Evolutionary conservation across 345 rosid genomes (phyloP).

Genomic region (Aurinia saxatilis): DNA sequence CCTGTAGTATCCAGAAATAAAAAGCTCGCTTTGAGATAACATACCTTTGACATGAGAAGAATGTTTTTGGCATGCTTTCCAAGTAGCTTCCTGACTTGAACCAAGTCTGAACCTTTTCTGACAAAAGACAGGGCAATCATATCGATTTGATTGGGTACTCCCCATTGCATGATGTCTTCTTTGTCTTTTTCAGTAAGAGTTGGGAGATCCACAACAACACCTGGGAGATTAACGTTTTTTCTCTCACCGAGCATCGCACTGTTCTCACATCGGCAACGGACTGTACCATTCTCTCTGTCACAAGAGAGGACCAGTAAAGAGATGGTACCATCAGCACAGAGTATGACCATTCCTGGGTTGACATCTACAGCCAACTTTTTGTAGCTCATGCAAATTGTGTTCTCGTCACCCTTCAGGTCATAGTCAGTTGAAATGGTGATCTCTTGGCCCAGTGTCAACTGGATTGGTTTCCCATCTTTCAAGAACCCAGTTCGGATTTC

Average conservation of each 20-base stretch:
- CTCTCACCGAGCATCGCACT: slow-evolving; percentile 93
- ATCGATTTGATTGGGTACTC: slow-evolving; percentile 84
- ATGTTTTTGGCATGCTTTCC: slow-evolving; percentile 72
- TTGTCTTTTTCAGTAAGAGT: slow-evolving; percentile 95
- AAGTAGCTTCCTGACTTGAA: slow-evolving; percentile 76
- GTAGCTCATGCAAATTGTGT: slow-evolving; percentile 84
- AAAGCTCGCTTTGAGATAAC: slow-evolving; percentile 1
- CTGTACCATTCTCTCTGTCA: slow-evolving; percentile 59
- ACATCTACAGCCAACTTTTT: slow-evolving; percentile 81
- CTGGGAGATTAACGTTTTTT: slow-evolving; percentile 96
- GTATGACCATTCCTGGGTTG: slow-evolving; percentile 82
- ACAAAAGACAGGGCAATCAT: slow-evolving; percentile 98
- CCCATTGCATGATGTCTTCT: slow-evolving; percentile 92
- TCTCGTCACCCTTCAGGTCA: slow-evolving; percentile 63
- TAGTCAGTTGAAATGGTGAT: slow-evolving; percentile 83
- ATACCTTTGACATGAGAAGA: slow-evolving; percentile 97
- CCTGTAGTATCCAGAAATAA: neutral
- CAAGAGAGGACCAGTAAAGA: slow-evolving; percentile 77
- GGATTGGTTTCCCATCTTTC: slow-evolving; percentile 62
- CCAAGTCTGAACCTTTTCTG: slow-evolving; percentile 86
- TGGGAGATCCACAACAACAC: slow-evolving; percentile 96
- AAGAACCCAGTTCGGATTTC: slow-evolving; percentile 80
- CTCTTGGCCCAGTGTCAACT: slow-evolving; percentile 68
- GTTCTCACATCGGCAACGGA: slow-evolving; percentile 81
- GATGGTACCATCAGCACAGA: slow-evolving; percentile 95